phyloP scores from a whole-genome alignment of 2,329 filamentous ascomycete genomes.

The Claviceps cyperi region DNA sequence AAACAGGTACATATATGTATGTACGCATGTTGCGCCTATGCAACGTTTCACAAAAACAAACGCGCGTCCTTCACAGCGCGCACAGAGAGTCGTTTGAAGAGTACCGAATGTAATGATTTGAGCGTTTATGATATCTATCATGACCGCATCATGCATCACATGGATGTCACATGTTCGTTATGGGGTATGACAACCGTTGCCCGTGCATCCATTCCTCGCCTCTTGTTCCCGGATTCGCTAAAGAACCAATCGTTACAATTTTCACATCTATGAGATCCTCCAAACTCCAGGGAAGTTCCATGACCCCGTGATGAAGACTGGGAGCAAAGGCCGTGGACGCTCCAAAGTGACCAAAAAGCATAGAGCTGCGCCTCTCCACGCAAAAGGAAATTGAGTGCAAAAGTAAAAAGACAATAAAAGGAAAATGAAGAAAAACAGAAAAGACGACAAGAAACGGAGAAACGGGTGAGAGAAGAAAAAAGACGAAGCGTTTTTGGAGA shows the following conservation, averaged over 20 bases:
- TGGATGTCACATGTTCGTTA: conserved; percentile 3
- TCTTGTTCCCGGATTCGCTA: not conserved
- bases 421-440: not conserved
- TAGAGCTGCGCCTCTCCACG: not conserved
- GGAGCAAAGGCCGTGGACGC: not conserved
- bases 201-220: not conserved
- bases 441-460: not conserved
- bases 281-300: not conserved
- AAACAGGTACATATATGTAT: too few relatives aligned
- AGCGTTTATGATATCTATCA: not conserved
- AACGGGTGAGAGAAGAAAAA: too few relatives aligned
- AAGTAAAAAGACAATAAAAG: not conserved
- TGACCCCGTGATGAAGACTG: not conserved
- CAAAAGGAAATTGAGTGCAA: not conserved
- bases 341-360: not conserved
- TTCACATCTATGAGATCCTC: not conserved
- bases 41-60: too few relatives aligned
- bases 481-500: too few relatives aligned
- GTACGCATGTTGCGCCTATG: too few relatives aligned
- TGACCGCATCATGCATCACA: conserved; percentile 3
- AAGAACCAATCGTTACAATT: not conserved
- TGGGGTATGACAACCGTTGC: not conserved
- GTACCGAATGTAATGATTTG: too few relatives aligned
- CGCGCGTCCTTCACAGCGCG: too few relatives aligned
- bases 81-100: too few relatives aligned